Evolutionary conservation across 257 asterid genomes (phyloP).

Genomic region (Solanum corneliomulleri): DNA sequence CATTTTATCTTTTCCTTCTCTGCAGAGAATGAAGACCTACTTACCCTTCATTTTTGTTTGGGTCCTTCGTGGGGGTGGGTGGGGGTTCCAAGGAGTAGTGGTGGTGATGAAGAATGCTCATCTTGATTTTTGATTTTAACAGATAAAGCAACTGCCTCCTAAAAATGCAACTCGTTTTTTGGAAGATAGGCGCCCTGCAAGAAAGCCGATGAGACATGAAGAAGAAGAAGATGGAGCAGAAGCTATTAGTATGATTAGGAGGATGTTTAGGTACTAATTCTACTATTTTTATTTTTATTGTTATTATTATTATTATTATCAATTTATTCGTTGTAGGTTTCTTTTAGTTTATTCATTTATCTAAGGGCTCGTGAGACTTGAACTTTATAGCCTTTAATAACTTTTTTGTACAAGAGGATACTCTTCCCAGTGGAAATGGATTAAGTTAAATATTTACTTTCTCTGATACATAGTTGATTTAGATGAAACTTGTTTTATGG

Average conservation of each 20-base stretch:
- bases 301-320: too few species aligned
- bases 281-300: too few species aligned
- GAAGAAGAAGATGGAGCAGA: constrained; percentile 29
- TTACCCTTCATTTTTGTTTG: not conserved
- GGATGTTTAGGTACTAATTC: constrained; percentile 44
- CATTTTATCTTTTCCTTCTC: not conserved
- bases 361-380: not conserved
- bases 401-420: not conserved
- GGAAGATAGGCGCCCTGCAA: constrained; percentile 31
- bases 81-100: not conserved
- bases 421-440: not conserved
- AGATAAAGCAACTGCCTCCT: constrained; percentile 37
- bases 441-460: not conserved
- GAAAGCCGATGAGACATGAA: constrained; percentile 44
- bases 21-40: not conserved
- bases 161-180: constrained; percentile 20
- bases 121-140: constrained; percentile 8
- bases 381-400: not conserved
- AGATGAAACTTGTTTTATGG: not conserved
- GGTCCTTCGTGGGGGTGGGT: not conserved
- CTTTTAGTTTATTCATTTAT: not conserved
- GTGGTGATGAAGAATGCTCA: not conserved
- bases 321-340: not conserved
- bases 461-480: not conserved
- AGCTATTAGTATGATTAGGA: constrained; percentile 40